phyloP scores from a whole-genome alignment of 805 yeast genomes.

The Candida nitratophila region DNA sequence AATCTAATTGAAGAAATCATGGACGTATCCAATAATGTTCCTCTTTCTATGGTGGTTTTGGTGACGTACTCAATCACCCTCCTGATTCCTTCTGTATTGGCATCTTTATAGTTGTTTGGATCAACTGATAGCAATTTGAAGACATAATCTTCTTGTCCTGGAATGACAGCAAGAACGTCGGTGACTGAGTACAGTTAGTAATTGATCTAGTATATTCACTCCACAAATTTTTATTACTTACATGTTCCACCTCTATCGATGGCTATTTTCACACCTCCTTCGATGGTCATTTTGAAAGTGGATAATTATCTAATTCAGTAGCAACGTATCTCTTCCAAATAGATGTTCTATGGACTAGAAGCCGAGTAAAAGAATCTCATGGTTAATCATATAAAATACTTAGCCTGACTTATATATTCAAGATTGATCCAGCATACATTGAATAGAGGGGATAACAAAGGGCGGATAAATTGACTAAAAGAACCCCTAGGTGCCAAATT shows the following conservation, averaged over 20 bases:
- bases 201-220: too few species aligned
- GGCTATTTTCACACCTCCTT: slow-evolving; percentile 5
- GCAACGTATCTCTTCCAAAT: too few species aligned
- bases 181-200: slow-evolving; percentile 19
- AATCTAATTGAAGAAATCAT: slow-evolving; percentile 29
- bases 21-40: slow-evolving; percentile 20
- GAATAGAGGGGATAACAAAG: too few species aligned
- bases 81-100: slow-evolving; percentile 39
- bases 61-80: slow-evolving; percentile 28
- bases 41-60: slow-evolving; percentile 20
- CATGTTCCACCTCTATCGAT: slow-evolving; percentile 10
- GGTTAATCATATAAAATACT: too few species aligned
- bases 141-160: slow-evolving; percentile 27
- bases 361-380: too few species aligned
- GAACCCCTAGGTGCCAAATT: too few species aligned
- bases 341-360: too few species aligned
- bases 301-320: too few species aligned
- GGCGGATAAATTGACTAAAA: too few species aligned
- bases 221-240: background rate
- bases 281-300: background rate
- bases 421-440: too few species aligned
- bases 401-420: too few species aligned
- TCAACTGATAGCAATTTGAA: slow-evolving; percentile 37
- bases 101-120: slow-evolving; percentile 33
- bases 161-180: slow-evolving; percentile 36